Percentiles rank a stretch among this genome's conserved stretches.
Evolutionary conservation across 805 yeast genomes (phyloP).

Genomic region (Metschnikowia picachoensis): DNA sequence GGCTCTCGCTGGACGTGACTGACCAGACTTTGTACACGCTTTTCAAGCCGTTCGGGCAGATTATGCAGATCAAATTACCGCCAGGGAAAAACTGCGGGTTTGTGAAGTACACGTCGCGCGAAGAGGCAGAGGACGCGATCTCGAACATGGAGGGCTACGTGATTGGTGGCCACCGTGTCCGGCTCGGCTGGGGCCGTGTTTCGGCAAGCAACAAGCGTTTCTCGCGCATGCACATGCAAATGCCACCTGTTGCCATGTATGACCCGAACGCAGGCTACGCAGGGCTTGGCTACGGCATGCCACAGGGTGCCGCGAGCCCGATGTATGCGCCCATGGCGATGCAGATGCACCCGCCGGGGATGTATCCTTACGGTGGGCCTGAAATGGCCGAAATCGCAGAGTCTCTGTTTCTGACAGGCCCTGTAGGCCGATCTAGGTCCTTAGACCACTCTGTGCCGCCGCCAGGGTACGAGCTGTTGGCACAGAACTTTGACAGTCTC

Average conservation of each 20-base stretch:
- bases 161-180: slow-evolving; percentile 75
- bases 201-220: slow-evolving; percentile 5
- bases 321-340: slow-evolving; percentile 11
- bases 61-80: slow-evolving; percentile 69
- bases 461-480: slow-evolving; percentile 1
- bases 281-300: background rate
- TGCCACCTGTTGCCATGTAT: slow-evolving; percentile 35
- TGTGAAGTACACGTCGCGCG: slow-evolving; percentile 73
- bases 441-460: background rate
- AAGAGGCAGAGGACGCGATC: slow-evolving; percentile 83
- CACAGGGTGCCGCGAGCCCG: background rate
- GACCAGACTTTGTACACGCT: slow-evolving; percentile 59
- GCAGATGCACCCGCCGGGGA: slow-evolving; percentile 11
- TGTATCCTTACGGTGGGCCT: slow-evolving; percentile 7
- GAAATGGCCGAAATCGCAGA: background rate
- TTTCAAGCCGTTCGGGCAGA: slow-evolving; percentile 72
- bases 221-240: slow-evolving; percentile 27
- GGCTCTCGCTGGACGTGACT: slow-evolving; percentile 58
- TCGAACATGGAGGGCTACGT: slow-evolving; percentile 87
- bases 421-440: slow-evolving; percentile 3
- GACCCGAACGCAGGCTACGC: slow-evolving; percentile 34
- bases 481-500: slow-evolving; percentile 5
- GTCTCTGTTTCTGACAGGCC: background rate
- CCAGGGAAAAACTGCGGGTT: slow-evolving; percentile 85
- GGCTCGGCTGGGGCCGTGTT: slow-evolving; percentile 83